phyloP scores from a whole-genome alignment of 257 asterid genomes.

The Gentiana macrophylla region DNA sequence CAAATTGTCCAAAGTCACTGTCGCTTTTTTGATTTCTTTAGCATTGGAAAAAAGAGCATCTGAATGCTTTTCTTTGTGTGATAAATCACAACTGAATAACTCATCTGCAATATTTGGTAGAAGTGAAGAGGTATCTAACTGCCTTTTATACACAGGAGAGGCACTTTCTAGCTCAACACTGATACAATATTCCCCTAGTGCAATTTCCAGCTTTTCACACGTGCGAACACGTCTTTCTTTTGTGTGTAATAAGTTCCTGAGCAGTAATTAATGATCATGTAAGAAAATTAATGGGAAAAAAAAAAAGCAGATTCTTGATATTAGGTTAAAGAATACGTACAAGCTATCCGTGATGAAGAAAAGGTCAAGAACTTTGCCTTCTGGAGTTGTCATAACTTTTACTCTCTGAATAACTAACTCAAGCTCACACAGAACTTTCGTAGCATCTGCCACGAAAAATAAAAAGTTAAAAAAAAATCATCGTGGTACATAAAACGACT shows the following conservation, averaged over 20 bases:
- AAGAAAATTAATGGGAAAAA: no score
- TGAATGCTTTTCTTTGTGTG: constrained; percentile 19
- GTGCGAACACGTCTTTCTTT: constrained; percentile 27
- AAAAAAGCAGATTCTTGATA: no score
- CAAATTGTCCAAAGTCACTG: constrained; percentile 29
- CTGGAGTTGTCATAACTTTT: constrained; percentile 49
- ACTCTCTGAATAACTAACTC: constrained; percentile 41
- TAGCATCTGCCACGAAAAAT: constrained; percentile 26
- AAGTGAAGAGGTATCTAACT: constrained; percentile 29
- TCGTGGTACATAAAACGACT: not conserved
- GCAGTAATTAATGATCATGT: no score
- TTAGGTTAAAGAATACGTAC: constrained; percentile 17
- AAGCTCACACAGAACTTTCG: constrained; percentile 36
- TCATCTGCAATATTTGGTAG: constrained; percentile 28
- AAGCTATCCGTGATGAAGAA: constrained; percentile 41
- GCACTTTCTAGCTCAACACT: constrained; percentile 37
- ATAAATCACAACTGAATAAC: constrained; percentile 26
- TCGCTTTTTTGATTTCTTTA: constrained; percentile 19
- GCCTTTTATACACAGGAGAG: constrained; percentile 29
- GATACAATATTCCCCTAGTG: constrained; percentile 34
- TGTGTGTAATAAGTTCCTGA: constrained; percentile 41
- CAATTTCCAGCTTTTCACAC: constrained; percentile 22
- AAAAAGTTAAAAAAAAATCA: not conserved
- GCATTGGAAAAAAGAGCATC: constrained; percentile 12
- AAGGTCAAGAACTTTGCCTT: constrained; percentile 42